Percentiles rank a stretch among this genome's conserved stretches.
Evolutionary conservation across 495 filamentous ascomycete species (phyloP).

Genomic region (Tuber calosporum): DNA sequence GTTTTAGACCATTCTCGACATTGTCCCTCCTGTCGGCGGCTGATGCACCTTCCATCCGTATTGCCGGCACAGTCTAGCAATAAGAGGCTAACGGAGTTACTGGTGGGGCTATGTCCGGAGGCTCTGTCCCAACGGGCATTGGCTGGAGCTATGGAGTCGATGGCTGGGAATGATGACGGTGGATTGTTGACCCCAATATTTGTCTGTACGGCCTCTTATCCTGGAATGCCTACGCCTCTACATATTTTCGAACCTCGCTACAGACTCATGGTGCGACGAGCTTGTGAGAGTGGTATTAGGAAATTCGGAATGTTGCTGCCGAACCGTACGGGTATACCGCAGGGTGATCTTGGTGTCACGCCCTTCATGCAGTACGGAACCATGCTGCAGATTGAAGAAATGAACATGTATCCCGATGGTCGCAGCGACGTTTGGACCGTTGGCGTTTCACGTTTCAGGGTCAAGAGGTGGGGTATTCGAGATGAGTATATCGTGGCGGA

Average conservation of each 20-base stretch:
- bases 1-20: conserved; percentile 66
- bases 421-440: conserved; percentile 70
- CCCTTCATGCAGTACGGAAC: conserved; percentile 70
- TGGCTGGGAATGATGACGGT: conserved; percentile 45
- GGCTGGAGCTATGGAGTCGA: conserved; percentile 50
- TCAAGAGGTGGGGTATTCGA: conserved; percentile 54
- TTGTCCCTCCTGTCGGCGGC: conserved; percentile 71
- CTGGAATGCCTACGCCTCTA: conserved; percentile 73
- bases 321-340: conserved; percentile 51
- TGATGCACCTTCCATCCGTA: conserved; percentile 54
- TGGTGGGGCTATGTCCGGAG: conserved; percentile 61
- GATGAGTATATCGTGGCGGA: conserved; percentile 74
- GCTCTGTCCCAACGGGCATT: conserved; percentile 53
- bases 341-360: conserved; percentile 52
- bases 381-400: conserved; percentile 62
- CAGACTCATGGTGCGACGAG: conserved; percentile 76
- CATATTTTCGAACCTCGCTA: conserved; percentile 91
- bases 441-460: conserved; percentile 67
- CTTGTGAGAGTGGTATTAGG: conserved; percentile 58
- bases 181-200: conserved; percentile 67
- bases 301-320: conserved; percentile 81
- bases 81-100: conserved; percentile 52
- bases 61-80: conserved; percentile 53
- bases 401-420: conserved; percentile 68
- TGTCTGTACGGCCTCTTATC: conserved; percentile 72